phyloP scores from a whole-genome alignment of 352 stramenopile genomes.

The Globisporangium canariense region DNA sequence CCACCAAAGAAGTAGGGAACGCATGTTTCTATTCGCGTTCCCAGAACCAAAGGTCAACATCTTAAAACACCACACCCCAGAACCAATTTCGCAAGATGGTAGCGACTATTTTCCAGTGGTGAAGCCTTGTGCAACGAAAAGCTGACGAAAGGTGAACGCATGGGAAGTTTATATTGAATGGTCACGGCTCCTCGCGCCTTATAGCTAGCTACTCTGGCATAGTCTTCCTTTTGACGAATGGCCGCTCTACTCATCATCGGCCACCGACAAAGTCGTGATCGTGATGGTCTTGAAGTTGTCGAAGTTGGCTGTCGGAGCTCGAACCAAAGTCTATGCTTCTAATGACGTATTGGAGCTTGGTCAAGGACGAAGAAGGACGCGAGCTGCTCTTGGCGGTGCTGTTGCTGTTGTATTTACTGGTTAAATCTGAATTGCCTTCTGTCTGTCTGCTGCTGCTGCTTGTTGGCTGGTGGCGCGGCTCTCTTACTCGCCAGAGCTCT shows the following conservation, averaged over 20 bases:
- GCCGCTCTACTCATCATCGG: too few species aligned
- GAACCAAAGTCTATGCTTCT: too few species aligned
- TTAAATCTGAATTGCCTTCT: background rate
- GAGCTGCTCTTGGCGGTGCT: background rate
- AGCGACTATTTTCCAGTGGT: background rate
- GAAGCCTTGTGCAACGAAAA: too few species aligned
- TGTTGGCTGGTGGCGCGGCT: background rate
- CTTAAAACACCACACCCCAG: background rate
- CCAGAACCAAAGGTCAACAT: background rate
- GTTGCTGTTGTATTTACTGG: constrained; percentile 9
- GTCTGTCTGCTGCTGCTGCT: background rate
- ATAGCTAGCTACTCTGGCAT: too few species aligned
- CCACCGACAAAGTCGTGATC: too few species aligned
- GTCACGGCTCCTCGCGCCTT: too few species aligned
- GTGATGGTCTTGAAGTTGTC: background rate
- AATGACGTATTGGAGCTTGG: too few species aligned
- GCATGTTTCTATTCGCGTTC: background rate
- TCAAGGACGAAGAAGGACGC: background rate
- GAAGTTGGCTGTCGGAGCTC: background rate
- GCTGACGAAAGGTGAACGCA: too few species aligned
- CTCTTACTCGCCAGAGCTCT: constrained; percentile 68
- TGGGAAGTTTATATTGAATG: background rate
- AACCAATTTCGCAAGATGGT: background rate
- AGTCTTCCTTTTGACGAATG: too few species aligned
- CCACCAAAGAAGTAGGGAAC: constrained; percentile 13